These are phyloP conservation scores for Sodiomyces alkalinus DNA, from an alignment of 2,329 filamentous ascomycete species.

Conservation along the genomic window DNA sequence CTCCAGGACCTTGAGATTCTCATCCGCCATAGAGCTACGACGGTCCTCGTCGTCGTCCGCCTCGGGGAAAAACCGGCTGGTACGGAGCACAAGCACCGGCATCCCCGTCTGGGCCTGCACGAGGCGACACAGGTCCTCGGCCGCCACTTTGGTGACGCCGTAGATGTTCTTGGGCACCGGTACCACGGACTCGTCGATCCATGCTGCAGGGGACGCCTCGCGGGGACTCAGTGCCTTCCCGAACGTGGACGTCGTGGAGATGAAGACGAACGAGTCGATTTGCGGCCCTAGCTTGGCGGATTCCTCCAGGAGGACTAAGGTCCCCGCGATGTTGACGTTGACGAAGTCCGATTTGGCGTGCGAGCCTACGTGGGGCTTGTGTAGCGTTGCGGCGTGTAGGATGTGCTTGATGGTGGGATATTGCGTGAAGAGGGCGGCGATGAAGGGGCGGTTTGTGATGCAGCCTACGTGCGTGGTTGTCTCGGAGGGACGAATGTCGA, in stretches of 20 bases:
- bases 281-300: slow-evolving; percentile 12
- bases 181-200: slow-evolving; percentile 26
- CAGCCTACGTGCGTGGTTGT: slow-evolving; percentile 21
- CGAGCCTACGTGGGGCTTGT: slow-evolving; percentile 30
- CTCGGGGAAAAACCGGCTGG: slow-evolving; percentile 32
- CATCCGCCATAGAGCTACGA: slow-evolving; percentile 18
- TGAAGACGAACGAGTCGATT: slow-evolving; percentile 25
- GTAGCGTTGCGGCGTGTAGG: slow-evolving; percentile 29
- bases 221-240: slow-evolving; percentile 22
- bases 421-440: slow-evolving; percentile 15
- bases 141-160: slow-evolving; percentile 30
- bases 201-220: slow-evolving; percentile 20
- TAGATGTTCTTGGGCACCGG: slow-evolving; percentile 32
- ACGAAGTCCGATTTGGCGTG: slow-evolving; percentile 28
- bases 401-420: slow-evolving; percentile 21
- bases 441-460: slow-evolving; percentile 19
- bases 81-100: slow-evolving; percentile 27
- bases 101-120: slow-evolving; percentile 21
- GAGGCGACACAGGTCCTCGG: slow-evolving; percentile 30
- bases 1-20: slow-evolving; percentile 33
- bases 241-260: slow-evolving; percentile 31
- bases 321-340: slow-evolving; percentile 28
- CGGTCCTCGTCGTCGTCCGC: slow-evolving; percentile 27
- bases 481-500: slow-evolving; percentile 23
- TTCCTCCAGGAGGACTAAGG: slow-evolving; percentile 24